Conservation (phyloP, 164 flowering plant species). For the Vitis cinerea region DNA sequence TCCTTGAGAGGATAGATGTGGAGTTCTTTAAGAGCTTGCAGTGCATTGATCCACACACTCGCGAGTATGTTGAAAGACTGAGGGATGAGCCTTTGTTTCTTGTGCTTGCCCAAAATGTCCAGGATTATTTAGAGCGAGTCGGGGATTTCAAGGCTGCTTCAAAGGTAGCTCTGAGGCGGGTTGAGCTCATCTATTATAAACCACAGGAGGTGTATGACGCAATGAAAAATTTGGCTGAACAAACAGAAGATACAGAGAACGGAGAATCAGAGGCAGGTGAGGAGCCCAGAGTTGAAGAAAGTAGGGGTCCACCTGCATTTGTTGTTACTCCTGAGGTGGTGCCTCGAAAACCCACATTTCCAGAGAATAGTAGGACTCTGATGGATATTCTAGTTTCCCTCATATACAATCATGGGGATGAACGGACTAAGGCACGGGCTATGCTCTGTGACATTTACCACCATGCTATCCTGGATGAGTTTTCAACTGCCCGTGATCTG, state of each 20-base stretch:
- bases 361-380: conserved; percentile 66
- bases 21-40: conserved; percentile 96
- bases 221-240: conserved; percentile 81
- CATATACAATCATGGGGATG: conserved; percentile 89
- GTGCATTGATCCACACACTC: conserved; percentile 87
- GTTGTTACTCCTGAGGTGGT: conserved; percentile 74
- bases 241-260: conserved; percentile 38
- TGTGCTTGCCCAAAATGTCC: conserved; percentile 88
- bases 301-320: conserved; percentile 66
- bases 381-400: conserved; percentile 83
- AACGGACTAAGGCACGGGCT: conserved; percentile 94
- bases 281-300: conserved; percentile 51
- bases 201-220: conserved; percentile 97
- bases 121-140: conserved; percentile 61
- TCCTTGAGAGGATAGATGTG: conserved; percentile 77
- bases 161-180: conserved; percentile 77
- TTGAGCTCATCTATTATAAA: conserved; percentile 85
- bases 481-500: conserved; percentile 74
- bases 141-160: conserved; percentile 79
- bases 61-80: conserved; percentile 86
- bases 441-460: conserved; percentile 97
- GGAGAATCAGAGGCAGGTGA: conserved; percentile 46
- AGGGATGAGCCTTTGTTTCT: conserved; percentile 81
- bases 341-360: conserved; percentile 78
- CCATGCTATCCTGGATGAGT: conserved; percentile 86